Conservation (phyloP, 2,329 filamentous ascomycete genomes). For the Domatiomyces globalis region DNA sequence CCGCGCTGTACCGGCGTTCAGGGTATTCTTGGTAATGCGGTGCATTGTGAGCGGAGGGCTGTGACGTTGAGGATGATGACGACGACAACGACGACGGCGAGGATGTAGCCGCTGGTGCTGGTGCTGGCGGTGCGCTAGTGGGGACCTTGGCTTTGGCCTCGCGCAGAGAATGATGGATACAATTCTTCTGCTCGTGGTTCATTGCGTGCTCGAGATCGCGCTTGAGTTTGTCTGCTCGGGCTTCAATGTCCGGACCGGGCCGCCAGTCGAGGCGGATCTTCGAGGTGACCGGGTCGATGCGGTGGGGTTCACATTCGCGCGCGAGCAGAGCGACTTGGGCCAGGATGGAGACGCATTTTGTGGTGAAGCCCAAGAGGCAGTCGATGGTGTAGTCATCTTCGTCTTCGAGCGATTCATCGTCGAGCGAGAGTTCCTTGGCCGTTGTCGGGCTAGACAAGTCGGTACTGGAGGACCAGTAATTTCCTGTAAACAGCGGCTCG, state of each 20-base stretch:
- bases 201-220: conserved; percentile 46
- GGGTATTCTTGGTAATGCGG: neutral
- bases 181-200: conserved; percentile 25
- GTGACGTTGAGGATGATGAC: too few species aligned
- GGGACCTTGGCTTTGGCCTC: conserved; percentile 15
- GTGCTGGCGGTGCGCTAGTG: neutral
- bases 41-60: neutral
- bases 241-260: conserved; percentile 40
- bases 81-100: neutral
- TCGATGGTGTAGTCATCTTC: conserved; percentile 58
- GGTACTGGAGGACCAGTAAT: conserved; percentile 31
- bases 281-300: conserved; percentile 41
- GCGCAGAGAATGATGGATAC: conserved; percentile 26
- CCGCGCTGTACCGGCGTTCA: conserved; percentile 21
- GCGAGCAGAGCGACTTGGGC: conserved; percentile 59
- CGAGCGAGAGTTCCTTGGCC: conserved; percentile 18
- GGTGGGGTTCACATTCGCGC: conserved; percentile 50
- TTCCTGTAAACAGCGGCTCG: conserved; percentile 36
- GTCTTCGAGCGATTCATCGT: conserved; percentile 38
- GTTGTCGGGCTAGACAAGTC: conserved; percentile 16
- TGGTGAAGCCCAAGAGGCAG: conserved; percentile 68
- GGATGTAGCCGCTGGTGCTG: neutral
- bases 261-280: conserved; percentile 43
- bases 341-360: conserved; percentile 54
- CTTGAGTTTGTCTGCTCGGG: conserved; percentile 46